phyloP scores from a whole-genome alignment of 2,329 filamentous ascomycete genomes.

The Tolypocladium sp. region DNA sequence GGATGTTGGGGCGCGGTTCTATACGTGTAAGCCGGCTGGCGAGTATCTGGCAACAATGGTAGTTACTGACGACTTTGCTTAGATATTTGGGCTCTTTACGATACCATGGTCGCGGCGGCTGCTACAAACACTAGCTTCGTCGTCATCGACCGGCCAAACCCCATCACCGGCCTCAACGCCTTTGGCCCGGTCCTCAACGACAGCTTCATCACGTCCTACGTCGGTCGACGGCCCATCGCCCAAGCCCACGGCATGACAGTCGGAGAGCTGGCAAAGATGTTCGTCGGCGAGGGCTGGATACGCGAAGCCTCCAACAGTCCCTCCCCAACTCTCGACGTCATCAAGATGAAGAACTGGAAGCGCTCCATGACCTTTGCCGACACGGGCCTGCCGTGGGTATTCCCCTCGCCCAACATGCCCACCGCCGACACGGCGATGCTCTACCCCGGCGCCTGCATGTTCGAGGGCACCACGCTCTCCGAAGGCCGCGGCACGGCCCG shows the following conservation, averaged over 20 bases:
- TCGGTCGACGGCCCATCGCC: slow-evolving; percentile 1
- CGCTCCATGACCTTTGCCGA: background rate
- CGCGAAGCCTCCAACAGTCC: background rate
- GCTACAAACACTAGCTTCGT: slow-evolving; percentile 1
- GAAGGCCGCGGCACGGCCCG: no score
- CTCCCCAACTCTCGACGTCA: no score
- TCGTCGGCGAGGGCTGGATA: slow-evolving; percentile 8
- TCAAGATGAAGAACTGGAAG: no score
- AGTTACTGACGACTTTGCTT: background rate
- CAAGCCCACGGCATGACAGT: slow-evolving; percentile 8
- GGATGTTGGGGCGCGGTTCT: slow-evolving; percentile 6
- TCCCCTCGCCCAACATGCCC: no score
- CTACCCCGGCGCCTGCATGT: no score
- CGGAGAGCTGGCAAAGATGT: slow-evolving; percentile 7
- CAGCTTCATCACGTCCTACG: no score
- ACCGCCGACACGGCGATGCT: no score
- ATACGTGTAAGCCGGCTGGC: background rate
- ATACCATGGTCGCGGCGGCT: slow-evolving; percentile 5
- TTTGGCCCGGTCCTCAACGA: no score
- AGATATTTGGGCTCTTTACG: slow-evolving; percentile 9
- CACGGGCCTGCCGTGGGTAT: no score
- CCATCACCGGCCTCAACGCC: slow-evolving; percentile 4
- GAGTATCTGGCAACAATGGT: no score
- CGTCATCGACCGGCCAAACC: slow-evolving; percentile 6
- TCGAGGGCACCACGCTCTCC: no score